Percentiles rank a stretch among this genome's conserved stretches.
Evolutionary conservation across 2,329 filamentous ascomycete species (phyloP).

Genomic region (Magnaporthiopsis incrustans): DNA sequence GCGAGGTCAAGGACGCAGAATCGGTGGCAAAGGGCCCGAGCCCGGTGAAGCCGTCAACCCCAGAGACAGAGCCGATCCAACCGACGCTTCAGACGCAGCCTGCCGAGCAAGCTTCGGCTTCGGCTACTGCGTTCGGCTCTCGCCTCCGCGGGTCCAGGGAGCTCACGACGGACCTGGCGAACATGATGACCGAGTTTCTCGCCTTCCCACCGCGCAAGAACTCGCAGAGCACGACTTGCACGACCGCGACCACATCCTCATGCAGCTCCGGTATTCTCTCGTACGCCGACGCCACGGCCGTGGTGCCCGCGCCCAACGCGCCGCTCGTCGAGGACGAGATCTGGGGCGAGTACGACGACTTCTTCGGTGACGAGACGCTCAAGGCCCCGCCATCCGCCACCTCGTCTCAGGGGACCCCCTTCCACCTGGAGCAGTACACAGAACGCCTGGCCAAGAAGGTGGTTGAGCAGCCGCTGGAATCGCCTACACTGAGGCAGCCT

Average conservation of each 20-base stretch:
- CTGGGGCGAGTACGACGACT: slow-evolving; percentile 90
- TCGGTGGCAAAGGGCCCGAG: slow-evolving; percentile 42
- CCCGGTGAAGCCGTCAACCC: slow-evolving; percentile 31
- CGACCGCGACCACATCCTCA: slow-evolving; percentile 47
- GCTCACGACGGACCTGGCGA: slow-evolving; percentile 22
- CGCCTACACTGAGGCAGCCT: slow-evolving; percentile 32
- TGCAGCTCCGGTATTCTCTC: slow-evolving; percentile 59
- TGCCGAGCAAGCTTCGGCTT: background rate
- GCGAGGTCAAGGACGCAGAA: slow-evolving; percentile 24
- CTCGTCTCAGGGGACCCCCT: slow-evolving; percentile 48
- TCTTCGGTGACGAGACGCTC: slow-evolving; percentile 57
- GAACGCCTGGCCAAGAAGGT: slow-evolving; percentile 28
- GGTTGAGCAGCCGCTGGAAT: slow-evolving; percentile 32
- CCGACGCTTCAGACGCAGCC: background rate
- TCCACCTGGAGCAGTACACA: slow-evolving; percentile 43
- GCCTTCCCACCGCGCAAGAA: slow-evolving; percentile 65
- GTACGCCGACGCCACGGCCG: slow-evolving; percentile 55
- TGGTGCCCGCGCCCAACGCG: slow-evolving; percentile 53
- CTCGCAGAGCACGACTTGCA: slow-evolving; percentile 51
- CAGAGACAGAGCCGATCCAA: slow-evolving; percentile 29
- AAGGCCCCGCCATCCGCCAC: slow-evolving; percentile 42
- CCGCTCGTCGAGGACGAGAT: slow-evolving; percentile 75
- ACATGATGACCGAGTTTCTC: slow-evolving; percentile 56
- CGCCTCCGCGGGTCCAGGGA: slow-evolving; percentile 22
- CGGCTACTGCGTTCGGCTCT: slow-evolving; percentile 16